Base-by-base conservation (phyloP, 1,284 basidiomycete genomes). In the Paramarasmius palmivorus region DNA sequence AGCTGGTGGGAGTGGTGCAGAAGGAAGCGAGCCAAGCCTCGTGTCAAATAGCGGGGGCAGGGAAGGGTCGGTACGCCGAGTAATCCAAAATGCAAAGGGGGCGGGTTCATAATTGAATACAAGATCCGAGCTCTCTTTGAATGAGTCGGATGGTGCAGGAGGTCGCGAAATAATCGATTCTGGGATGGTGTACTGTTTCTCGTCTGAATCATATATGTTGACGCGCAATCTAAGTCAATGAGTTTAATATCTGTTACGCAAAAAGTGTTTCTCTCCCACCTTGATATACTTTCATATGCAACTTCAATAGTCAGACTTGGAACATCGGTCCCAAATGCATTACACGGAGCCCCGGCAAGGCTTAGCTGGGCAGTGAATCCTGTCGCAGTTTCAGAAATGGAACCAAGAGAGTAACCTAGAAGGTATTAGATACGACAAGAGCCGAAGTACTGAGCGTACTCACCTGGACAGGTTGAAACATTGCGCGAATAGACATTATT, bases 51-150 rank as follows among this genome's bases (percentile, higher is more conserved):
- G 68, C 25, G 88, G 84, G 41, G 68, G 64, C 8, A 74, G 76
- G 19, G 78, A 68, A 6, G 83, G 83, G 26, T 82, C 73, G 9
- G 81, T 81, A 41, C 82, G 77, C 45, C 88, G 80, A 2, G 83
- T 85, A 57, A 91, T 83, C 88, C 90, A 92, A 68, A 91, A 92
- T 2, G 83, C 82, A 64, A 92, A 92, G 0, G 88, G 86, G 0
- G 75, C 73, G 1, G 77, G 26, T 0, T 83, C 74, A 63, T 87
- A 84, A 62, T 90, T 84, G 73, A 93, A 93, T 2, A 80, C 66
- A 9, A 89, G 72, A 59, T 88, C 85, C 0, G 80, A 82, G 1
- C 61, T 70, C 6, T 67, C 59, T 44, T 63, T 68, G 59, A 69
- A 73, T 2, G 73, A 70, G 5, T 60, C 61, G 1, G 64, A 67